Evolutionary conservation across 1,284 basidiomycete species (phyloP).

Genomic region (Pholiota adiposa): DNA sequence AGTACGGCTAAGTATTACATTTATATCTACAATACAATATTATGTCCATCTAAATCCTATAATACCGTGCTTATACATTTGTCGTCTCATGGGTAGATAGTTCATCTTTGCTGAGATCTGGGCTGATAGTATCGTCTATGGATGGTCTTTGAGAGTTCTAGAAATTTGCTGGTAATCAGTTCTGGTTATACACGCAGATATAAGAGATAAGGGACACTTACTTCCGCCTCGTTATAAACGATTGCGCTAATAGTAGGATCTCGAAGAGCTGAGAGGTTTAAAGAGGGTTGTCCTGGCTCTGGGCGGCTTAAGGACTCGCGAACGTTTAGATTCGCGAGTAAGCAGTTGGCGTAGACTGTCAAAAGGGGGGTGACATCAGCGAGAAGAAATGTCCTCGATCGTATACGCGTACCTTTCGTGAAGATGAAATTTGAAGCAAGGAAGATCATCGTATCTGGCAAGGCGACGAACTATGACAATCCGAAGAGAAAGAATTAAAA

Average conservation of each 20-base stretch:
- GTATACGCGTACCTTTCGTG: slow-evolving; percentile 22
- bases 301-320: slow-evolving; percentile 16
- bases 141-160: background rate
- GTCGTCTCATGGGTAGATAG: too few species aligned
- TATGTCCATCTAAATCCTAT: too few species aligned
- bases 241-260: background rate
- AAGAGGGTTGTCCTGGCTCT: slow-evolving; percentile 13
- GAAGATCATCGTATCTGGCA: slow-evolving; percentile 24
- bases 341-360: slow-evolving; percentile 24
- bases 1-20: too few species aligned
- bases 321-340: slow-evolving; percentile 24
- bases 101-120: too few species aligned
- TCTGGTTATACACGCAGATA: too few species aligned
- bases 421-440: slow-evolving; percentile 22
- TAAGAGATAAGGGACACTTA: background rate
- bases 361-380: background rate
- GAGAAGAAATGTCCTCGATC: background rate
- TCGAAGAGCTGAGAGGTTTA: slow-evolving; percentile 19
- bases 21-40: too few species aligned
- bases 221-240: slow-evolving; percentile 1
- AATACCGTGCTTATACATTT: too few species aligned
- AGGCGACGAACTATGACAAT: slow-evolving; percentile 25
- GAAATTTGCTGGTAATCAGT: background rate
- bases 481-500: background rate
- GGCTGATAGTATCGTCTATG: background rate